Evolutionary conservation across 495 filamentous ascomycete genomes (phyloP).

Genomic region (Penicillium daleae): DNA sequence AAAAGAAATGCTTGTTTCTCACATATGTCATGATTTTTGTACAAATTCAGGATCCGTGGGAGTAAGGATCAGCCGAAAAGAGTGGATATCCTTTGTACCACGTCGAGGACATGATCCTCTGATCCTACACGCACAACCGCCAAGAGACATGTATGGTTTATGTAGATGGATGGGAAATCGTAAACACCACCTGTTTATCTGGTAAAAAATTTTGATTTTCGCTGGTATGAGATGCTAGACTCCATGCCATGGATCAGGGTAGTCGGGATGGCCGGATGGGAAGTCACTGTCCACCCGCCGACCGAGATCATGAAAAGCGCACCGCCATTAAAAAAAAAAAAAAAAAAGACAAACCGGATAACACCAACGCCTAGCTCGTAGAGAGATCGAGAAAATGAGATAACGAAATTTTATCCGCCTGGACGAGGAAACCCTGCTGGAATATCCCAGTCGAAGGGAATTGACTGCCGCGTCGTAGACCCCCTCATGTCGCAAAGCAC

Average conservation of each 20-base stretch:
- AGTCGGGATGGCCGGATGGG: background rate
- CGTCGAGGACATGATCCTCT: slow-evolving; percentile 8
- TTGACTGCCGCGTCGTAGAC: background rate
- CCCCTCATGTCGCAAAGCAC: background rate
- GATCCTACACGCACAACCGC: slow-evolving; percentile 13
- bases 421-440: background rate
- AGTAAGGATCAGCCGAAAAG: slow-evolving; percentile 21
- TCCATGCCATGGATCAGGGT: slow-evolving; percentile 3
- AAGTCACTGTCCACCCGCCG: background rate
- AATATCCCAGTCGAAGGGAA: background rate
- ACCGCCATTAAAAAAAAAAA: slow-evolving; percentile 8
- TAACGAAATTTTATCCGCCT: background rate
- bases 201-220: slow-evolving; percentile 11
- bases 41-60: background rate
- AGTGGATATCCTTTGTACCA: background rate
- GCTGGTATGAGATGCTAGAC: slow-evolving; percentile 23
- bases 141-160: background rate
- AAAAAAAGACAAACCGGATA: background rate
- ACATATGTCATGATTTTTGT: background rate
- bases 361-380: slow-evolving; percentile 16
- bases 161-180: background rate
- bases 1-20: background rate
- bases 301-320: slow-evolving; percentile 12
- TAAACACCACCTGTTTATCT: background rate
- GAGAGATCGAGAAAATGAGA: slow-evolving; percentile 1